These are phyloP conservation scores for Mycena polygramma DNA, from an alignment of 768 basidiomycete species.

Conservation along the genomic window DNA sequence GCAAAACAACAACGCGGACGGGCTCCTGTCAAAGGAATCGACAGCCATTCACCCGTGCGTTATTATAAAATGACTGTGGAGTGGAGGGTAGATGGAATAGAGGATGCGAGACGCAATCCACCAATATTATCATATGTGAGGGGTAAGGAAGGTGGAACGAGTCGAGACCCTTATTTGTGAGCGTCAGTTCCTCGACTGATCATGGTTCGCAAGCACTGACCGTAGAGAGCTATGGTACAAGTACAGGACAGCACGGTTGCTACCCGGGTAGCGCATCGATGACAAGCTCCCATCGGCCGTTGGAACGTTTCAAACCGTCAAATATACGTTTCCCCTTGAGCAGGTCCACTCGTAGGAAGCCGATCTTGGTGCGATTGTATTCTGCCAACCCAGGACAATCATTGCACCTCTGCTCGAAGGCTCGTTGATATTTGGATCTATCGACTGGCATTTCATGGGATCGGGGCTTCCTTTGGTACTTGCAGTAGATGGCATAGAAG, in stretches of 20 bases:
- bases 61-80: constrained; percentile 27
- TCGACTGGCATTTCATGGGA: constrained; percentile 38
- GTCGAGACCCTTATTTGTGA: neutral
- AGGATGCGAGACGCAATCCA: constrained; percentile 16
- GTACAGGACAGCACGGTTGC: constrained; percentile 14
- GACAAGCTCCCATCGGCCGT: constrained; percentile 37
- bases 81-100: constrained; percentile 29
- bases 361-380: constrained; percentile 56
- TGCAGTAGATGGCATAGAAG: constrained; percentile 68
- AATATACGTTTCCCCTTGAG: constrained; percentile 67
- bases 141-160: constrained; percentile 25
- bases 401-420: constrained; percentile 62
- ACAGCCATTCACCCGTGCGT: constrained; percentile 22
- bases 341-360: constrained; percentile 70
- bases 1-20: constrained; percentile 17
- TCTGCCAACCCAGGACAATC: constrained; percentile 56
- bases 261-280: constrained; percentile 22
- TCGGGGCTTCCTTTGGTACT: constrained; percentile 56
- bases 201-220: constrained; percentile 13
- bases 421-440: constrained; percentile 49
- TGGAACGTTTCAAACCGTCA: constrained; percentile 59
- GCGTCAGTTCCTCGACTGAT: neutral
- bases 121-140: constrained; percentile 32
- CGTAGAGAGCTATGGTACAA: constrained; percentile 27
- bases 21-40: constrained; percentile 13